Base-by-base conservation (phyloP, 2,329 filamentous ascomycete genomes). In the Pezicula radicicola region DNA sequence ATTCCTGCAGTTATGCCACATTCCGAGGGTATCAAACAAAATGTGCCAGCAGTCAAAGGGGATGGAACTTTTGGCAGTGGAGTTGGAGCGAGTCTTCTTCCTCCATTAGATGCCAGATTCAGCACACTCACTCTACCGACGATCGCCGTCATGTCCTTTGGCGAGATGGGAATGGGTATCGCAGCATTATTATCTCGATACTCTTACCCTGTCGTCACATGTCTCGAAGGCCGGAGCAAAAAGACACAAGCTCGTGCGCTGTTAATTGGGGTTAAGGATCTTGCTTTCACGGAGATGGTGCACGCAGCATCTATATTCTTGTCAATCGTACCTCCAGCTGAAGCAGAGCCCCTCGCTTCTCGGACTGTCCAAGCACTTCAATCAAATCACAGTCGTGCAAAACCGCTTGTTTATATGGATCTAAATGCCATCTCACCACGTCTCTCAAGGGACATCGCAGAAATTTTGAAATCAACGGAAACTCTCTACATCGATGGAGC, bases 241-340 rank as follows among this genome's bases (percentile, higher is more conserved):
- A 40, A 13, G 15, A 40, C 37, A n/a, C 16, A 40, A n/a, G 15
- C 37, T n/a, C 37, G 37, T 3, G 37, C 37, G n/a, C 3, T 40
- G 37, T n/a, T 13, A 1, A 40, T 40, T 40, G 37, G 37, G n/a
- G 37, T 40, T 16, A 19, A 40, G 19, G 15, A 40, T 40, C 37
- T 40, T n/a, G 9, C 37, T 12, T 19, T 40, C 9, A 13, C 16
- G 13, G 19, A 40, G 15, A 19, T 40, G 37, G n/a, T 40, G 3
- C 16, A 10, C 37, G 10, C 16, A n/a, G 74, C 87, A 52, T 40
- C 37, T n/a, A 40, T 40, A 16, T 40, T 40, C 37, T 68, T 87
- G 18, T 87, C 82, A 4, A 78, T 87, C 15, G 82, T 87, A 8
- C 84, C 84, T 3, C 84, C 84, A 0, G 70, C 76, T 35, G 78